These are phyloP conservation scores for Wickerhamomyces pijperi DNA, from an alignment of 805 yeast species.

Conservation along the genomic window DNA sequence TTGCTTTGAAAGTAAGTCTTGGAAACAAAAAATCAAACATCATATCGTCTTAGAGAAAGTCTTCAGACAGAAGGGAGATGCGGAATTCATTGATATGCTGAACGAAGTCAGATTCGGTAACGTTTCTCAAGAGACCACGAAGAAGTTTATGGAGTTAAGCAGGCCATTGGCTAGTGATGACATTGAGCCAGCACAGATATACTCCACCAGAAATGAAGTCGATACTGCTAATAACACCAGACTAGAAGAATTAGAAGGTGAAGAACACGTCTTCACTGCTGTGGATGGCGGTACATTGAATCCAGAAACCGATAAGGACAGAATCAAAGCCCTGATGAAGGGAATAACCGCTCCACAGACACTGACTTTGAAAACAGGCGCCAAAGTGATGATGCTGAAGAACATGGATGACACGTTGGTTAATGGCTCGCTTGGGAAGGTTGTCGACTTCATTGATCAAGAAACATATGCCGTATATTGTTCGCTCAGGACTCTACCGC, in stretches of 20 bases:
- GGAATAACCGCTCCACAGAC: constrained; percentile 53
- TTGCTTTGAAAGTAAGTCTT: constrained; percentile 55
- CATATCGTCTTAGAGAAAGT: constrained; percentile 54
- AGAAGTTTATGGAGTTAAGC: constrained; percentile 37
- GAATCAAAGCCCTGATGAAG: constrained; percentile 33
- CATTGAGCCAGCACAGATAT: constrained; percentile 62
- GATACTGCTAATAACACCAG: constrained; percentile 49
- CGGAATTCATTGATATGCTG: constrained; percentile 58
- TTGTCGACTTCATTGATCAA: constrained; percentile 45
- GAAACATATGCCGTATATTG: constrained; percentile 34
- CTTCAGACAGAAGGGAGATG: constrained; percentile 70
- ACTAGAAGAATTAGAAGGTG: constrained; percentile 34
- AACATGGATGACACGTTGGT: constrained; percentile 64
- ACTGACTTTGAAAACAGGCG: constrained; percentile 51
- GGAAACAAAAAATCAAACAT: constrained; percentile 46
- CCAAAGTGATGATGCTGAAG: constrained; percentile 78
- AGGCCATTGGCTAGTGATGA: constrained; percentile 46
- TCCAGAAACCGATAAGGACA: constrained; percentile 31
- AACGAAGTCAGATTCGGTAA: constrained; percentile 62
- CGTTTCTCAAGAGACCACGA: constrained; percentile 34
- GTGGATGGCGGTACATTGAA: constrained; percentile 40
- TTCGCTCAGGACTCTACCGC: constrained; percentile 16
- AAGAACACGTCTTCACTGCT: constrained; percentile 32
- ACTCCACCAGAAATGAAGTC: constrained; percentile 62
- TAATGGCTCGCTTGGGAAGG: constrained; percentile 69